Percentiles rank a stretch among this genome's conserved stretches.
These are phyloP conservation scores for Colletotrichum sublineola DNA, from an alignment of 2,329 filamentous ascomycete genomes.

Conservation along the genomic window DNA sequence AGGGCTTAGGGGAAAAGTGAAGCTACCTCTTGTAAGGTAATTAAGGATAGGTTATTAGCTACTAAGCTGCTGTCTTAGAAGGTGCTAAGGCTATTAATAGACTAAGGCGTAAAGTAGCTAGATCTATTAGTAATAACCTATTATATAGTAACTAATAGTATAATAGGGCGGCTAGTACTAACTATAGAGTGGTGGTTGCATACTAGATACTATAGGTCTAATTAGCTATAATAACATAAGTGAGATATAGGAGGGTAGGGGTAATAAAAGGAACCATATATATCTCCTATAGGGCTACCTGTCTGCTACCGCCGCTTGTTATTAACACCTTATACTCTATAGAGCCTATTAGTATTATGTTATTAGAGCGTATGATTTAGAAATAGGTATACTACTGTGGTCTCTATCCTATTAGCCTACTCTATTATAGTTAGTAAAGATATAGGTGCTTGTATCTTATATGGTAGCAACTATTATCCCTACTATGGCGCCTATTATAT, in stretches of 20 bases:
- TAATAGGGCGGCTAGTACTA: neutral
- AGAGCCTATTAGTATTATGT: neutral
- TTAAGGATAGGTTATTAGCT: constrained; percentile 45
- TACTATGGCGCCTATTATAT: constrained; percentile 9
- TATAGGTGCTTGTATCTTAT: constrained; percentile 3
- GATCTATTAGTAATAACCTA: neutral
- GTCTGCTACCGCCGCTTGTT: too few species aligned
- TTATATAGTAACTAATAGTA: neutral
- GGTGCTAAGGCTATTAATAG: constrained; percentile 34
- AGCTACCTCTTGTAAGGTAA: constrained; percentile 42
- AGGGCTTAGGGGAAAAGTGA: constrained; percentile 28
- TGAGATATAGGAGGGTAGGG: neutral
- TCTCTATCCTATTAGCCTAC: neutral
- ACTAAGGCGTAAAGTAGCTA: constrained; percentile 23
- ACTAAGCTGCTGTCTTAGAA: too few species aligned
- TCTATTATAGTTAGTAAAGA: too few species aligned
- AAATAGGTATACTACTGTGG: neutral
- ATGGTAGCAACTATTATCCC: constrained; percentile 20
- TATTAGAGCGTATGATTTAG: too few species aligned
- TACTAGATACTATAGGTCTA: neutral
- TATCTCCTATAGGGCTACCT: neutral
- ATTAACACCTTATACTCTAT: neutral
- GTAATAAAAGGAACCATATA: neutral
- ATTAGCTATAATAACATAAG: neutral
- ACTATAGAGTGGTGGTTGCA: constrained; percentile 10